Percentiles rank a stretch among this genome's conserved stretches.
Conservation (phyloP, 306 rosid genomes). For the Sicyos edulis region DNA sequence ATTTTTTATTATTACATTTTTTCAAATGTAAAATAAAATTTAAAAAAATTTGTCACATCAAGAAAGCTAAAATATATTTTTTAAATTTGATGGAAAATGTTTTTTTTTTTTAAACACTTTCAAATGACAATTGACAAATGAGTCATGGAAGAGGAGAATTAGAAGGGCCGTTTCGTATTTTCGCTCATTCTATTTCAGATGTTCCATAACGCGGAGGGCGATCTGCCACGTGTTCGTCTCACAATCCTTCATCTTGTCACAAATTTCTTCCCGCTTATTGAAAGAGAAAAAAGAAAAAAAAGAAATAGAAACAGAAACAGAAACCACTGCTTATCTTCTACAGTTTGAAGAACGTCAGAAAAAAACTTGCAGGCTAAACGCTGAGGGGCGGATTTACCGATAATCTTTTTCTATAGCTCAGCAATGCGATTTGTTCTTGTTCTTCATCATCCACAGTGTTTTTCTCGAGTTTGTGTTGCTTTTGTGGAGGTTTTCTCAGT, state of each 20-base stretch:
- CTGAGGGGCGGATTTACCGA: conserved; percentile 27
- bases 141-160: neutral
- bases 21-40: too few species aligned
- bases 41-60: neutral
- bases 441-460: neutral
- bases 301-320: neutral
- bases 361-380: conserved; percentile 13
- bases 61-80: neutral
- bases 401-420: neutral
- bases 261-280: conserved; percentile 36
- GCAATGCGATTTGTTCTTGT: neutral
- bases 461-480: conserved; percentile 19
- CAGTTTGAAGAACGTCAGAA: neutral
- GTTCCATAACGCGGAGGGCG: conserved; percentile 26
- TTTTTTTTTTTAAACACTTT: neutral
- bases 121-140: neutral
- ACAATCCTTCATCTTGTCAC: conserved; percentile 34
- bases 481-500: conserved; percentile 1
- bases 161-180: neutral
- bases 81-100: neutral
- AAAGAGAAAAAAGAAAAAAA: neutral
- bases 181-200: neutral
- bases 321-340: conserved; percentile 51
- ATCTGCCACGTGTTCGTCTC: conserved; percentile 51
- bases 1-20: too few species aligned